Base-by-base conservation (phyloP, 495 filamentous ascomycete genomes). In the Xylaria cubensis region DNA sequence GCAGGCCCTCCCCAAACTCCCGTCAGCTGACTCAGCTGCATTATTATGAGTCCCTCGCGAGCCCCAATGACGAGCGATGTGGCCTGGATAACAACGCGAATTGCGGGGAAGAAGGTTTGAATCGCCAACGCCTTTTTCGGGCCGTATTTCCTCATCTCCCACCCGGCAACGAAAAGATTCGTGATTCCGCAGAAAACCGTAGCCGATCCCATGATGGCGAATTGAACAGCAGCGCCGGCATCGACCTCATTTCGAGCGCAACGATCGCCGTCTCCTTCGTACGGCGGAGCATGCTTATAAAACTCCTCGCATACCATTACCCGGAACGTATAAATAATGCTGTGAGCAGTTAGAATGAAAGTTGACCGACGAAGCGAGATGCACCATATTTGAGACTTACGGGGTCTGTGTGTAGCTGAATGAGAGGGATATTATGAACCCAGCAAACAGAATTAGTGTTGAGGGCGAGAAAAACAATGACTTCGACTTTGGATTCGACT, bases 361-460 rank as follows among this genome's bases (percentile, higher is more conserved):
- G 44, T 7, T 24, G 21, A 15, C 19, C 39, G 12, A 29, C n/a
- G 21, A 21, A 24, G 32, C 29, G 44, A 70, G 10, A 26, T 34
- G 44, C 8, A 19, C n/a, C 19, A 29, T 42, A 9, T 55, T 50
- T 50, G 13, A 59, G 24, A 70, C 80, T 74, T 74, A 86, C 81
- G 87, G 86, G 7, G 87, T 85, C 59, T 88, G 87, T 1, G 87
- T 89, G 62, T 84, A 84, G 69, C 82, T 84, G 72, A 88, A 89
- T 4, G 86, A 85, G 8, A 87, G 75, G 4, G 86, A 86, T 41
- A 89, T 84, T n/a, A 88, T 75, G 63, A 88, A 88, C 0, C 80
- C 84, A 29, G 80, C 78, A 9, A 88, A 66, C 0, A 88, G 70
- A 63, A 84, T 80, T 17, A 67, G 26, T 1, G 64, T 73, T 21